phyloP scores from a whole-genome alignment of 2,329 filamentous ascomycete genomes.

The Fusarium siculi region DNA sequence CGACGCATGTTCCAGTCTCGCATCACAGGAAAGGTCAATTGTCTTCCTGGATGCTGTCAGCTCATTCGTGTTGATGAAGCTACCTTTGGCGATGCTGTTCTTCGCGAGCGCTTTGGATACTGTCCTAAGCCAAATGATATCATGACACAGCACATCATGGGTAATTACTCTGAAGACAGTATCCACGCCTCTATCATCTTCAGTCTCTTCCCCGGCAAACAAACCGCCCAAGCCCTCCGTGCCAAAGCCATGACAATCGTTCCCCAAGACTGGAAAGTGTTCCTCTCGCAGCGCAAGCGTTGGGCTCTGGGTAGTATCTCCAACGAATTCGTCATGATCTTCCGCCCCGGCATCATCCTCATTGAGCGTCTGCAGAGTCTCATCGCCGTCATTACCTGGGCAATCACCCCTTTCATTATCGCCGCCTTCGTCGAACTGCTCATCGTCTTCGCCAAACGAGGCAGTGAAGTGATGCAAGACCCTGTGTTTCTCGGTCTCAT shows the following conservation, averaged over 20 bases:
- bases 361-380: slow-evolving; percentile 58
- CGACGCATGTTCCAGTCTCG: slow-evolving; percentile 61
- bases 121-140: slow-evolving; percentile 60
- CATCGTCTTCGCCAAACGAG: slow-evolving; percentile 49
- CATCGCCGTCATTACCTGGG: slow-evolving; percentile 59
- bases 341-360: slow-evolving; percentile 53
- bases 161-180: slow-evolving; percentile 60
- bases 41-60: slow-evolving; percentile 61
- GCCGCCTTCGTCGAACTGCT: slow-evolving; percentile 52
- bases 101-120: slow-evolving; percentile 59
- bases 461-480: slow-evolving; percentile 49
- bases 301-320: slow-evolving; percentile 61
- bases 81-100: slow-evolving; percentile 59
- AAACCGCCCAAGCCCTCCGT: slow-evolving; percentile 58
- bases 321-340: slow-evolving; percentile 62
- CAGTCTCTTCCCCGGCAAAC: slow-evolving; percentile 55
- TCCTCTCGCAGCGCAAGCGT: slow-evolving; percentile 60
- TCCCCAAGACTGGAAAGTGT: slow-evolving; percentile 57
- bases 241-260: slow-evolving; percentile 60
- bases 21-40: slow-evolving; percentile 61
- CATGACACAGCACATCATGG: slow-evolving; percentile 61
- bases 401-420: slow-evolving; percentile 58
- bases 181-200: slow-evolving; percentile 62
- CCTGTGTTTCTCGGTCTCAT: slow-evolving; percentile 52
- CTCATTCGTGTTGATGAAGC: slow-evolving; percentile 61